Percentiles rank a stretch among this genome's conserved stretches.
Conservation (phyloP, 1,284 basidiomycete genomes). For the Leccinum griseonigrum region DNA sequence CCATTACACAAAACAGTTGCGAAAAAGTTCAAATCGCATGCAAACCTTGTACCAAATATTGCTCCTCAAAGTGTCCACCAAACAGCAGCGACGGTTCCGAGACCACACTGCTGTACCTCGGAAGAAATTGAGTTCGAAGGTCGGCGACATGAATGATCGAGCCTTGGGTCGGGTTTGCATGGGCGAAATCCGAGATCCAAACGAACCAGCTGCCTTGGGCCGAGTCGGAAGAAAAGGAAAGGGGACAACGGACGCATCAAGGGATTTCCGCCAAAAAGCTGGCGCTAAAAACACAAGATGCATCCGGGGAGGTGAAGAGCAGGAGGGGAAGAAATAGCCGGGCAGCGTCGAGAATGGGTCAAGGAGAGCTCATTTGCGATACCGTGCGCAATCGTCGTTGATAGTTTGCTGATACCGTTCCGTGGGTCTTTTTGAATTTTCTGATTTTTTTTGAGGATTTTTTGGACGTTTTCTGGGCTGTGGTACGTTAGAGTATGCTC, state of each 20-base stretch:
- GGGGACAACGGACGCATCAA: constrained; percentile 1
- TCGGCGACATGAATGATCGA: background rate
- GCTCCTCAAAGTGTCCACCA: background rate
- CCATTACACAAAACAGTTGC: background rate
- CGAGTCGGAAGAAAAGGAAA: background rate
- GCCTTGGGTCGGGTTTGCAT: background rate
- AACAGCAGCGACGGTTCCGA: background rate
- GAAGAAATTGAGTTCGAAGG: background rate
- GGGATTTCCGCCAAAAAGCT: constrained; percentile 4
- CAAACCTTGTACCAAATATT: background rate
- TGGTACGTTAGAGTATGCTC: background rate
- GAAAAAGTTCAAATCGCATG: background rate
- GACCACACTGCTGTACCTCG: background rate
- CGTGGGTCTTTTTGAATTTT: background rate
- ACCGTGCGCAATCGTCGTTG: background rate
- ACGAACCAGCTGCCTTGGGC: background rate
- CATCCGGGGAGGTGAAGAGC: background rate
- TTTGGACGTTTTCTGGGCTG: background rate
- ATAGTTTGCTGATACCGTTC: background rate
- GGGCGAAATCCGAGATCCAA: background rate
- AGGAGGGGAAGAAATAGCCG: background rate
- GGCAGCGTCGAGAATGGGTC: background rate
- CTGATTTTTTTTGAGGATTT: constrained; percentile 1
- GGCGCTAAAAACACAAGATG: constrained; percentile 11
- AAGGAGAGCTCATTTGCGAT: background rate